These are phyloP conservation scores for Solanum appendiculatum DNA, from an alignment of 257 asterid genomes.

Conservation along the genomic window DNA sequence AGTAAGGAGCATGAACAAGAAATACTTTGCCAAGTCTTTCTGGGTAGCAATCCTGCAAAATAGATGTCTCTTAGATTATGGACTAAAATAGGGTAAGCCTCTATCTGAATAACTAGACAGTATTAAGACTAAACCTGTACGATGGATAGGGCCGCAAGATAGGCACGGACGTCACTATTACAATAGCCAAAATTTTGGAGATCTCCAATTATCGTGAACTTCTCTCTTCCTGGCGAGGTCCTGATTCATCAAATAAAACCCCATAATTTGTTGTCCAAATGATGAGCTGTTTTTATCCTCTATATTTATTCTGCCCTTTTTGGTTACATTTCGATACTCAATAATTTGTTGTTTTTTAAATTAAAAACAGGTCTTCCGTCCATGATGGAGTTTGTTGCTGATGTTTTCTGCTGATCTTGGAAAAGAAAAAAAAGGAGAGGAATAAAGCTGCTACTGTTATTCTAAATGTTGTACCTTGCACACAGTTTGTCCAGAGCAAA, in stretches of 20 bases:
- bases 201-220: conserved; percentile 74
- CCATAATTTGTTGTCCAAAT: neutral
- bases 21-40: conserved; percentile 67
- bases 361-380: neutral
- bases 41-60: conserved; percentile 70
- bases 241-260: conserved; percentile 24
- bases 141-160: conserved; percentile 45
- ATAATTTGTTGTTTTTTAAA: neutral
- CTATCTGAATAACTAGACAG: neutral
- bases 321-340: neutral
- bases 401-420: neutral
- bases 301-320: neutral
- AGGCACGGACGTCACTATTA: conserved; percentile 60
- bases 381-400: neutral
- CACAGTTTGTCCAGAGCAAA: conserved; percentile 55
- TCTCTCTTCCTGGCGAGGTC: conserved; percentile 43
- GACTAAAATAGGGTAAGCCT: neutral
- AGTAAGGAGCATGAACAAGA: conserved; percentile 45
- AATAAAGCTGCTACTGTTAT: neutral
- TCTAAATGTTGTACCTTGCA: conserved; percentile 36
- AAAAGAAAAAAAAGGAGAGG: neutral
- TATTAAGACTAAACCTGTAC: neutral
- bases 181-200: conserved; percentile 63
- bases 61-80: neutral
- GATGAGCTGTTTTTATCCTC: neutral